Conservation (phyloP, 306 rosid species). For the Neltuma alba region DNA sequence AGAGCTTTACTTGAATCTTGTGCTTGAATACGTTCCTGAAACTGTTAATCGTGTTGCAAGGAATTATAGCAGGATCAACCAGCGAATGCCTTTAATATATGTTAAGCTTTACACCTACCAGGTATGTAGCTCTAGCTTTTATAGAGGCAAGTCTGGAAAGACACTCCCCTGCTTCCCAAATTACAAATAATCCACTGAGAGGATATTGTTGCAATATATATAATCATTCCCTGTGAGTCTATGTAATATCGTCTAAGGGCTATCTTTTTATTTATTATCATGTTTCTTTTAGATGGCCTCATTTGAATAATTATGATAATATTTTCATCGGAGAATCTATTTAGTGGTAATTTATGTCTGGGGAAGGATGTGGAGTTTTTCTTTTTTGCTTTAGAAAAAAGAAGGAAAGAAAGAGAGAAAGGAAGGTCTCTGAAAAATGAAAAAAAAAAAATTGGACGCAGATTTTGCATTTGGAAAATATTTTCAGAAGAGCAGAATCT, state of each 20-base stretch:
- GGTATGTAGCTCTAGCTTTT: constrained; percentile 50
- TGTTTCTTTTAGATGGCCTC: constrained; percentile 17
- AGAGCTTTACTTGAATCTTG: constrained; percentile 92
- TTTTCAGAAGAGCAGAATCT: background rate
- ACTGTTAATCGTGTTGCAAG: constrained; percentile 88
- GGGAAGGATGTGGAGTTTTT: constrained; percentile 3
- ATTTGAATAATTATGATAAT: constrained; percentile 7
- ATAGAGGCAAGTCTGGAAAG: background rate
- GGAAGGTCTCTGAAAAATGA: background rate
- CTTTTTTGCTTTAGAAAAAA: background rate
- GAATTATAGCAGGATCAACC: constrained; percentile 87
- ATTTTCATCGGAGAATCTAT: constrained; percentile 19
- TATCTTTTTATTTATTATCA: background rate
- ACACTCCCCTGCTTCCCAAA: background rate
- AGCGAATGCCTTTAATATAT: constrained; percentile 92
- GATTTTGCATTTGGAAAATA: constrained; percentile 12
- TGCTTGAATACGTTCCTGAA: constrained; percentile 96
- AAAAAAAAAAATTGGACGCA: background rate
- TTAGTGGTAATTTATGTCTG: background rate
- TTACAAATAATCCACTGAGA: background rate
- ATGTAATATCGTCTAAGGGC: background rate
- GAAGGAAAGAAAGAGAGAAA: background rate
- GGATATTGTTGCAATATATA: constrained; percentile 9
- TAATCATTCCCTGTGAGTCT: constrained; percentile 6
- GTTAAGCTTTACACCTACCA: constrained; percentile 96